phyloP scores from a whole-genome alignment of 169 alveolate genomes.

The Plasmodium vivax region DNA sequence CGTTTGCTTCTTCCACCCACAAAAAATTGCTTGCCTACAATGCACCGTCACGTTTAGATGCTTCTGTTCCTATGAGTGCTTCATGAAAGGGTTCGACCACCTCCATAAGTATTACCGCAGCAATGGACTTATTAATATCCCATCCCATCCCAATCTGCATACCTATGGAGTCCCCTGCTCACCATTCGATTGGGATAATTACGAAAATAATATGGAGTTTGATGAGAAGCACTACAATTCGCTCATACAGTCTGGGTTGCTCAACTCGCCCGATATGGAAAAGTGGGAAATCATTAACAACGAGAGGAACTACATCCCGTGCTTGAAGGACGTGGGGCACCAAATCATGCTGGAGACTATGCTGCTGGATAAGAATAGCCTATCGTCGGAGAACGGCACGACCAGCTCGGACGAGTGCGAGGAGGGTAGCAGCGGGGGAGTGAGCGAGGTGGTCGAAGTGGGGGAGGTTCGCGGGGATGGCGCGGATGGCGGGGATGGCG shows the following conservation, averaged over 20 bases:
- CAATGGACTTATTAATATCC: slow-evolving; percentile 79
- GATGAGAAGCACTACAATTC: slow-evolving; percentile 82
- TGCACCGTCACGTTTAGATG: slow-evolving; percentile 84
- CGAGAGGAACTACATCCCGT: slow-evolving; percentile 81
- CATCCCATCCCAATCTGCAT: slow-evolving; percentile 82
- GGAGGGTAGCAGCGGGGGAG: not conserved
- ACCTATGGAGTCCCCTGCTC: slow-evolving; percentile 87
- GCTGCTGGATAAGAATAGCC: slow-evolving; percentile 57
- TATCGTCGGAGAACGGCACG: slow-evolving; percentile 9
- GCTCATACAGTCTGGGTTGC: slow-evolving; percentile 79
- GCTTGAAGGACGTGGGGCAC: slow-evolving; percentile 82
- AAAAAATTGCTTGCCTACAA: slow-evolving; percentile 80
- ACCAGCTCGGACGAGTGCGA: not conserved
- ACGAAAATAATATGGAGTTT: slow-evolving; percentile 79
- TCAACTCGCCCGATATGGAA: slow-evolving; percentile 74
- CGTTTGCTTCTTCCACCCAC: slow-evolving; percentile 86
- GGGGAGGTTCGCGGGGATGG: no score
- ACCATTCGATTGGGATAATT: slow-evolving; percentile 82
- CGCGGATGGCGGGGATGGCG: not conserved
- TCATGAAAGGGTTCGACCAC: slow-evolving; percentile 80
- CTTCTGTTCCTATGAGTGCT: slow-evolving; percentile 83
- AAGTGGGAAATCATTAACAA: slow-evolving; percentile 78
- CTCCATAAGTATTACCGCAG: slow-evolving; percentile 80
- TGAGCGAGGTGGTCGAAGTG: no score
- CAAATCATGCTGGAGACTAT: slow-evolving; percentile 82